phyloP scores from a whole-genome alignment of 2,329 filamentous ascomycete genomes.

The Clonostachys rhizophaga region DNA sequence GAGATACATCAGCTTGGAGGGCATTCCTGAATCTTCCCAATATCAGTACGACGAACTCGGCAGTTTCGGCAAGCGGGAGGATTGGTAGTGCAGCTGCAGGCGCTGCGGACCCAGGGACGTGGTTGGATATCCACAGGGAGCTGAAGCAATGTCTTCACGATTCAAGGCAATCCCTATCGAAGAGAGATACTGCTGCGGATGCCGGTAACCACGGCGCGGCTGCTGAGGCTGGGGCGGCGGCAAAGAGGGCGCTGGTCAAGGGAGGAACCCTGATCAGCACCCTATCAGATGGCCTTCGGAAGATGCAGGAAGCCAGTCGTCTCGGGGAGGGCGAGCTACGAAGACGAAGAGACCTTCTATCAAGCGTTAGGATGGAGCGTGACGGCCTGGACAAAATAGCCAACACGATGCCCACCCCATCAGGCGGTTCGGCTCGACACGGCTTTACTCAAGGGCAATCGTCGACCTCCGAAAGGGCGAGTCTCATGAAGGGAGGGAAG shows the following conservation, averaged over 20 bases:
- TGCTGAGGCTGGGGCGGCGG: conserved; percentile 64
- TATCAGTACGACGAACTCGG: conserved; percentile 40
- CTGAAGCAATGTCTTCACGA: conserved; percentile 61
- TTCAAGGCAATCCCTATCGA: conserved; percentile 64
- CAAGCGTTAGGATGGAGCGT: conserved; percentile 65
- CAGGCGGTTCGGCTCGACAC: conserved; percentile 14
- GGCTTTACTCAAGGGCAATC: conserved; percentile 33
- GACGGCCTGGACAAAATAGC: conserved; percentile 72
- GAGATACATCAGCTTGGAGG: conserved; percentile 68
- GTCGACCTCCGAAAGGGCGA: conserved; percentile 41
- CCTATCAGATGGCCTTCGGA: conserved; percentile 60
- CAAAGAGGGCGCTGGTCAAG: conserved; percentile 68
- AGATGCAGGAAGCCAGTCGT: conserved; percentile 46
- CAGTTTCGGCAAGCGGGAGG: conserved; percentile 39
- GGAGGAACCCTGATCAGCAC: conserved; percentile 59
- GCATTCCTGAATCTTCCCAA: conserved; percentile 67
- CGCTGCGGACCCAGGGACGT: conserved; percentile 59
- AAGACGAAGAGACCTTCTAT: conserved; percentile 65
- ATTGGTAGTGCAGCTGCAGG: conserved; percentile 29
- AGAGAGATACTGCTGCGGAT: conserved; percentile 51
- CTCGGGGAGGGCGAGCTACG: conserved; percentile 73
- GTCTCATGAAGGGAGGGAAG: conserved; percentile 32
- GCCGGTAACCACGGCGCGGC: conserved; percentile 34
- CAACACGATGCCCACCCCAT: conserved; percentile 40
- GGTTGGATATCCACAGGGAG: conserved; percentile 73